A percentile compares a stretch with the other conserved stretches of the same genome.
phyloP scores from a whole-genome alignment of 2,329 filamentous ascomycete genomes.

The Mycocentrospora acerina region DNA sequence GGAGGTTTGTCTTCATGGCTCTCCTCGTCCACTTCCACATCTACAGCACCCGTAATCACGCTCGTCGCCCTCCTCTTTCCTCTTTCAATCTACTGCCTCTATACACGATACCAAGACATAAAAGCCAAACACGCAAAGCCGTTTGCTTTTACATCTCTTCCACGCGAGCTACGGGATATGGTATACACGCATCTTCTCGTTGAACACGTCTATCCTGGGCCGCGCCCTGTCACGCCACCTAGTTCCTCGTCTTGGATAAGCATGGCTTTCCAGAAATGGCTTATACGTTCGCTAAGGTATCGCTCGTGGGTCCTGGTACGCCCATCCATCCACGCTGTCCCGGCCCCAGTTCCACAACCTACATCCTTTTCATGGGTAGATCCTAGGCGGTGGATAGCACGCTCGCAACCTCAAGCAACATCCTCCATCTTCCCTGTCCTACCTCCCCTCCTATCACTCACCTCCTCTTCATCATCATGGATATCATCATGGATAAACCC shows the following conservation, averaged over 20 bases:
- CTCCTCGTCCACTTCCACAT: too few species aligned
- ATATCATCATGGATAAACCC: too few species aligned
- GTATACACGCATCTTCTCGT: constrained; percentile 35
- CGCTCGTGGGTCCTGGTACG: too few species aligned
- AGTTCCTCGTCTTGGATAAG: constrained; percentile 22
- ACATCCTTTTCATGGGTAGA: too few species aligned
- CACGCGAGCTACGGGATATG: constrained; percentile 36
- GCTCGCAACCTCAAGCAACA: background rate
- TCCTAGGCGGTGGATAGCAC: too few species aligned
- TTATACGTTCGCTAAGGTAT: too few species aligned
- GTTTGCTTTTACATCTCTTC: constrained; percentile 33
- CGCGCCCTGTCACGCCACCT: constrained; percentile 10
- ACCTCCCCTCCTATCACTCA: too few species aligned
- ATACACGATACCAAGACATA: constrained; percentile 21
- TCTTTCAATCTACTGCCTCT: constrained; percentile 9
- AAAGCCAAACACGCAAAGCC: constrained; percentile 17
- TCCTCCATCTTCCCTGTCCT: too few species aligned
- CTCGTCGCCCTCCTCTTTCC: constrained; percentile 14
- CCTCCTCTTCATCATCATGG: too few species aligned
- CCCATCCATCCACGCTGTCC: background rate
- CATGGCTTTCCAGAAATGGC: too few species aligned
- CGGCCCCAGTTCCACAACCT: too few species aligned
- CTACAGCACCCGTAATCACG: constrained; percentile 1
- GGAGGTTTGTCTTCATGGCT: too few species aligned
- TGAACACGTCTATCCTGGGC: constrained; percentile 31